Evolutionary conservation across 768 basidiomycete species (phyloP), one percentile per base, ranked within the genome.

Genomic region (Boletellus ananas): DNA sequence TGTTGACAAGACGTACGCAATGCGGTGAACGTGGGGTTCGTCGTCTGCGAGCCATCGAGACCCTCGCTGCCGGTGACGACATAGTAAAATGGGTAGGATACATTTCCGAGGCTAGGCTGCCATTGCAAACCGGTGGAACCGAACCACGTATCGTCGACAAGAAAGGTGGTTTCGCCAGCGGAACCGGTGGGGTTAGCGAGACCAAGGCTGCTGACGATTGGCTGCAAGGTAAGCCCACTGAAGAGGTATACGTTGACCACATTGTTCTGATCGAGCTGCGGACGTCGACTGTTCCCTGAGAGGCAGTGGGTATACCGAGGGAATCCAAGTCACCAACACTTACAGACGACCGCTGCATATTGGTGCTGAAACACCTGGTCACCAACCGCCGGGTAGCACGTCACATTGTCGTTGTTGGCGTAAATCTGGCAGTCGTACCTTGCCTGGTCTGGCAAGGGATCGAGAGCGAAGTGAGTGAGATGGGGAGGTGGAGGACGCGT

Each of bases 301-400:
- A 51, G 49, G 41, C 20, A 45, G 45, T 64, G 46, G 45, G 54
- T 51, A 59, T 17, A 52, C 38, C 35, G 34, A 40, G 38, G 44
- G 12, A 9, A 47, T 34, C n/a, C 55, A 33, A 51, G 37, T 36
- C 11, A 59, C 6, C 42, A 49, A 33, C 0, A 85, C 88, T 67
- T 62, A 90, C 91, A 94, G 62, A 92, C 81, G 62, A 92, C 84
- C 34, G 83, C 78, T 4, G 83, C 80, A 76, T 80, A 90, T 43
- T 87, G 68, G 60, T 85, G 79, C 68, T 95, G 91, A n/a, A 77
- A 67, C 52, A 94, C 73, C 21, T 72, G 53, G 18, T 79, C 79
- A 50, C 76, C 69, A 8, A 67, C 43, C 0, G 72, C 73, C 10
- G 93, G 93, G 63, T 77, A 93, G 65, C 93, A 94, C 8, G 90